Evolutionary conservation across 1,284 basidiomycete genomes (phyloP), one percentile per base, ranked within the genome.

Genomic region (Irpex sp.): DNA sequence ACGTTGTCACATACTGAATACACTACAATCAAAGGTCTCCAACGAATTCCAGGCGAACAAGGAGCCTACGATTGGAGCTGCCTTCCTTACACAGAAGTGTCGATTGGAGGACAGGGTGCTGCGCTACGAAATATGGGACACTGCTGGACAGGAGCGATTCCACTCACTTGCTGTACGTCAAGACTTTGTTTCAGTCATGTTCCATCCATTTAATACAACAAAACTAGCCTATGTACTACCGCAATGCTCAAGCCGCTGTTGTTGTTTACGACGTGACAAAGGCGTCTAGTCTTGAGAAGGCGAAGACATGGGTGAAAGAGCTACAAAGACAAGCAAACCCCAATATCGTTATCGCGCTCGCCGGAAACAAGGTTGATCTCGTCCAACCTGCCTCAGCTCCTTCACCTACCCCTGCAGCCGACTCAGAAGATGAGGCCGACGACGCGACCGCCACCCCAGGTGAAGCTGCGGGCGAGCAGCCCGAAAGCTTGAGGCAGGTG

Each of bases 281-380:
- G 75, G 89, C 90, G 63, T 86, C 92, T 62, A 98, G 95, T 70
- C 85, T 99, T 66, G 97, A 99, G 77, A 99, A 99, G 78, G 97
- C 97, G 64, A 99, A 99, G 81, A 95, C 95, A 39, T 99, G 97
- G 97, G 96, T 99, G 67, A 99, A 98, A 81, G 97, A 99, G 79
- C 85, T 99, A 31, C 97, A 99, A 78, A 88, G 97, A 67, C 97
- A 99, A 76, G 97, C 97, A 46, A 98, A 97, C 77, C 96, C 97
- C 43, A 98, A 98, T 77, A 98, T 99, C 74, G 95, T 99, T 72
- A 99, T 99, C 71, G 95, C 95, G 7, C 88, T 98, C 57, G 93
- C 93, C 9, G 95, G 95, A 49, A 97, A 97, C 85, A 97, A 98
- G 78, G 84, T 97, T 69, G 96, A 98, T 78, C 85, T 98, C 65